Conservation (phyloP, 164 flowering plant species). For the Macadamia integrifolia region DNA sequence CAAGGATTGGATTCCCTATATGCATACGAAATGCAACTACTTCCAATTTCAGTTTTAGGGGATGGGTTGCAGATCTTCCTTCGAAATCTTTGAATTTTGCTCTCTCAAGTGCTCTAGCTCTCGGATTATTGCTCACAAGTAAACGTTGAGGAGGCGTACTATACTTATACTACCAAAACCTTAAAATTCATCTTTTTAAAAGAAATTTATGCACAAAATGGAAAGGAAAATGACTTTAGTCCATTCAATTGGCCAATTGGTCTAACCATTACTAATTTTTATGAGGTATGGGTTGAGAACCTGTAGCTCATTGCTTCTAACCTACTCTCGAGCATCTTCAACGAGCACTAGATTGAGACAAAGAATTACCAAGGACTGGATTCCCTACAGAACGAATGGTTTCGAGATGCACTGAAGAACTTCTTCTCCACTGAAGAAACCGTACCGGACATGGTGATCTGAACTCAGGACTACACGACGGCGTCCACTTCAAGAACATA, state of each 20-base stretch:
- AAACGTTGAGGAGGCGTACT: background rate
- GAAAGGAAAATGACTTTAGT: too few relatives aligned
- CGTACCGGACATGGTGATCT: slow-evolving; percentile 19
- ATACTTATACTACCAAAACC: too few relatives aligned
- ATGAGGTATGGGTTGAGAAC: too few relatives aligned
- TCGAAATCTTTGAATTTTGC: slow-evolving; percentile 49
- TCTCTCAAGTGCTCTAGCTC: slow-evolving; percentile 59
- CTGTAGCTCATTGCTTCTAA: too few relatives aligned
- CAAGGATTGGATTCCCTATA: too few relatives aligned
- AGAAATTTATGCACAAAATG: too few relatives aligned
- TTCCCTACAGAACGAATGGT: slow-evolving; percentile 27
- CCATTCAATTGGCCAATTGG: too few relatives aligned
- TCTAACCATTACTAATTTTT: too few relatives aligned
- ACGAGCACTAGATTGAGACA: slow-evolving; percentile 41
- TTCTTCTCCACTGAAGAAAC: background rate
- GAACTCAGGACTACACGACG: slow-evolving; percentile 96
- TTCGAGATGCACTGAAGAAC: slow-evolving; percentile 42
- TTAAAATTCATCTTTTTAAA: too few relatives aligned
- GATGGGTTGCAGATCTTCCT: slow-evolving; percentile 33
- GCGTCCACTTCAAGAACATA: slow-evolving; percentile 50
- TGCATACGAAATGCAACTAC: slow-evolving; percentile 7
- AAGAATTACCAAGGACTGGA: slow-evolving; percentile 68
- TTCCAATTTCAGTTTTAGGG: slow-evolving; percentile 12
- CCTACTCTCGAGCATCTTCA: slow-evolving; percentile 92
- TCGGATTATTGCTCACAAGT: slow-evolving; percentile 55